Conservation (phyloP, 192 early-diverging fungal species). For the Backusella tarrabulga region DNA sequence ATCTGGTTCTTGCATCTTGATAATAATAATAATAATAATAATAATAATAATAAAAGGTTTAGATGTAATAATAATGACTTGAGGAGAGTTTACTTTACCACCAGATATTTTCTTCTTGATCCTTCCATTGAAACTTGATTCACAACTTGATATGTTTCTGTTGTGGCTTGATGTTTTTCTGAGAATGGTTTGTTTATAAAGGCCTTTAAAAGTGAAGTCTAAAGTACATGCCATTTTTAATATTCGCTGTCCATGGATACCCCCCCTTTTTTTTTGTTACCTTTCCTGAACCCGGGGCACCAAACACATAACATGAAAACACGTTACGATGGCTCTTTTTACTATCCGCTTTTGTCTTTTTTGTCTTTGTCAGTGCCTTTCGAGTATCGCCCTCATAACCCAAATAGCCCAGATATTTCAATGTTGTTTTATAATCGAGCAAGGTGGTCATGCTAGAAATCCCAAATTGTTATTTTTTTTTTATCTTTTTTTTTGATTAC, state of each 20-base stretch:
- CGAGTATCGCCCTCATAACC: constrained; percentile 91
- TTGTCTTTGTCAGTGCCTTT: constrained; percentile 79
- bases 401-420: constrained; percentile 95
- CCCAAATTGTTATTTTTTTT: not conserved
- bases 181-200: constrained; percentile 86
- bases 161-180: constrained; percentile 72
- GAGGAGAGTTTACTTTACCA: constrained; percentile 59
- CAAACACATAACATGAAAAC: constrained; percentile 94
- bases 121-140: constrained; percentile 96
- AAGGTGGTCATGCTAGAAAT: constrained; percentile 88
- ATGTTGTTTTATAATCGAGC: constrained; percentile 83
- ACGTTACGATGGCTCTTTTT: constrained; percentile 85
- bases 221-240: not conserved
- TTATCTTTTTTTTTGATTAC: not conserved
- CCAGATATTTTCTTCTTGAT: constrained; percentile 85
- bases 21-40: not conserved
- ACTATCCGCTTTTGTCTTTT: constrained; percentile 65
- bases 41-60: not conserved
- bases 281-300: constrained; percentile 91
- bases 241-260: no score
- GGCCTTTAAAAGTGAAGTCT: constrained; percentile 78
- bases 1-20: constrained; percentile 90
- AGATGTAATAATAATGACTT: no score
- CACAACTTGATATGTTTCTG: constrained; percentile 76
- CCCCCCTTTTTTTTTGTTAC: constrained; percentile 31